Conservation (phyloP, 106 monocot species). For the Triglochin maritima region DNA sequence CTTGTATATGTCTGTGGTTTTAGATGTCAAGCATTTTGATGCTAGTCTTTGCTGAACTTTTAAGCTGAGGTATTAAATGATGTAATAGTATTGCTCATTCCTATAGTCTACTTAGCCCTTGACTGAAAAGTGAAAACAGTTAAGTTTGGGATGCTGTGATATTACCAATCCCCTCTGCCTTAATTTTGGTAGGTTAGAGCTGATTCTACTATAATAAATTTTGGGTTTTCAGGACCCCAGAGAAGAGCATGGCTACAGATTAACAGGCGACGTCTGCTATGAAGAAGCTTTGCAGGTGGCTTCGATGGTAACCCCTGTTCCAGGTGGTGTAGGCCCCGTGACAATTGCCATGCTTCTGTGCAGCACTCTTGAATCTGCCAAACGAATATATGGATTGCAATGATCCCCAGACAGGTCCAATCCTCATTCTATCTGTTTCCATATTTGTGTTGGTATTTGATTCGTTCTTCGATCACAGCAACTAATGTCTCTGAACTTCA, state of each 20-base stretch:
- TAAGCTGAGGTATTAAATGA: neutral
- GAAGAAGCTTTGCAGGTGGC: conserved; percentile 77
- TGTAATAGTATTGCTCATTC: neutral
- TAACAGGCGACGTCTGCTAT: conserved; percentile 83
- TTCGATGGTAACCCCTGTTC: conserved; percentile 85
- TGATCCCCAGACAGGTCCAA: neutral
- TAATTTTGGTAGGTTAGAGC: too few relatives aligned
- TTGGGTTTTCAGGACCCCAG: conserved; percentile 35
- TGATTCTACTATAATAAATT: too few relatives aligned
- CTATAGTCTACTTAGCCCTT: neutral
- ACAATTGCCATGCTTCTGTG: conserved; percentile 89
- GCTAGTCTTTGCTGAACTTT: too few relatives aligned
- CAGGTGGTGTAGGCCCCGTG: conserved; percentile 91
- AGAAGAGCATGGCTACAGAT: conserved; percentile 61
- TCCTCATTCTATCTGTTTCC: too few relatives aligned
- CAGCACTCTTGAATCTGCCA: conserved; percentile 70
- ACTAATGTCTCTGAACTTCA: too few relatives aligned
- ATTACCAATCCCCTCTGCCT: too few relatives aligned
- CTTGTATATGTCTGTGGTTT: too few relatives aligned
- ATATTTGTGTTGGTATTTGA: too few relatives aligned
- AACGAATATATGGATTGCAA: conserved; percentile 25
- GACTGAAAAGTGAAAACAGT: too few relatives aligned
- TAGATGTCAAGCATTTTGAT: too few relatives aligned
- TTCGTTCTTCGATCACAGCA: too few relatives aligned
- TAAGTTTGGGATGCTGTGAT: too few relatives aligned